Evolutionary conservation across 192 early-diverging fungal genomes (phyloP), one percentile per base, ranked within the genome.

Genomic region (Coemansia sp.): DNA sequence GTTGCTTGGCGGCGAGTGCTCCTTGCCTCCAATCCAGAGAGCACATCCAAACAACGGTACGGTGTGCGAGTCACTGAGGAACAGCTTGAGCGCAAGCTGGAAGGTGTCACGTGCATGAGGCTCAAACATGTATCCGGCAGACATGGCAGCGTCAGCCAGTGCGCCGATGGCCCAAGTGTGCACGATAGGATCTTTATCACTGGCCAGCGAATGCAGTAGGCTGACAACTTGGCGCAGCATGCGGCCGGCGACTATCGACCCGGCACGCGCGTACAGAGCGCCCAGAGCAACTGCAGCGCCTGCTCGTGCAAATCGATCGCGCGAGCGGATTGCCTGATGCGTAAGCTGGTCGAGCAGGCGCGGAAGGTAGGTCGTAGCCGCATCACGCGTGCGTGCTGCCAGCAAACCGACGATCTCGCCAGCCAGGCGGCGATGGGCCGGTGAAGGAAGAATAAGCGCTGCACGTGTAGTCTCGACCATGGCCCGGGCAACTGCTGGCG

Each of bases 271-370:
- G 66, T 93, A 91, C 44, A 97, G 88, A 25, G 87, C 86, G 1
- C 95, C 97, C 21, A 99, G 79, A 0, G 93, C 95, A 2, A 97
- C 79, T 0, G 92, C 88, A 9, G 90, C 86, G n/a, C 97, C 94
- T 1, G 94, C 93, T 2, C 97, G 87, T 2, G 89, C 86, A 81
- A 97, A 94, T 4, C 93, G 95, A 54, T 98, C 94, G 9, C 95
- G 82, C 48, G 91, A 91, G 17, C 89, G 88, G 21, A 98, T 92
- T 1, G 96, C 90, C 72, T 89, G 83, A 53, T 55, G 41, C 2
- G 75, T 70, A 17, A 82, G 69, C 19, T 75, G 69, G 24, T 66
- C 60, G 25, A 82, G 55, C 48, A 74, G 47, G 5, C 59, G 48
- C 2, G 81, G 64, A 58, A 79, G 33, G 40, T 73, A 80, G 9